phyloP scores from a whole-genome alignment of 352 stramenopile species.

The Globisporangium nunn region DNA sequence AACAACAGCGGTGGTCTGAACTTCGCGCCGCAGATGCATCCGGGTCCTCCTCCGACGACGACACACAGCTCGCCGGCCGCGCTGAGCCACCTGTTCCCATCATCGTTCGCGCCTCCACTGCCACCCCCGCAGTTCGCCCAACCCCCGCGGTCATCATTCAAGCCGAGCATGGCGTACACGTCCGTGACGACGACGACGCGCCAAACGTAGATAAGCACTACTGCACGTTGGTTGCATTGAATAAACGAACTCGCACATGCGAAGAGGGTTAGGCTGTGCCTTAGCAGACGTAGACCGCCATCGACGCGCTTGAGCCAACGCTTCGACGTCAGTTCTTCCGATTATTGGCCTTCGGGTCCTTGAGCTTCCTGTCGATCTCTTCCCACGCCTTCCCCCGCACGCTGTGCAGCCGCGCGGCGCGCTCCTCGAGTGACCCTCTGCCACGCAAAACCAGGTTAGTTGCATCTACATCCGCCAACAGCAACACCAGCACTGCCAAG shows the following conservation, averaged over 20 bases:
- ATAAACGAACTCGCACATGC: background rate
- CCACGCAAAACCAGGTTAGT: constrained; percentile 1
- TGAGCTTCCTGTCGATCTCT: constrained; percentile 83
- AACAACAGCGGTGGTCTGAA: background rate
- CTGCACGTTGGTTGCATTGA: background rate
- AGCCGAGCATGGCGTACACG: constrained; percentile 75
- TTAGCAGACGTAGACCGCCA: background rate
- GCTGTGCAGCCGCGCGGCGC: constrained; percentile 88
- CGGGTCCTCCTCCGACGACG: constrained; percentile 13
- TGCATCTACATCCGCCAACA: background rate
- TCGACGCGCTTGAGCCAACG: background rate
- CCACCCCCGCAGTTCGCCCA: constrained; percentile 25
- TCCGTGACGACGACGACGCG: constrained; percentile 26
- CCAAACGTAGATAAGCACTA: no score
- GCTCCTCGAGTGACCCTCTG: constrained; percentile 86
- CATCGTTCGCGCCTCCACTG: constrained; percentile 20
- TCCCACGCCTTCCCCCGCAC: constrained; percentile 90
- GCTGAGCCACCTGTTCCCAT: constrained; percentile 27
- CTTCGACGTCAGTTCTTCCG: background rate
- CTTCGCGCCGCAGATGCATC: constrained; percentile 22
- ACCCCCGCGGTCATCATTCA: constrained; percentile 35
- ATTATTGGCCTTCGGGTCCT: constrained; percentile 35
- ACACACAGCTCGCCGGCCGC: constrained; percentile 1
- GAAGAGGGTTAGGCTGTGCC: background rate
- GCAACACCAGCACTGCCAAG: background rate